These are phyloP conservation scores for Tylopilus sp. DNA, from an alignment of 768 basidiomycete genomes.

Conservation along the genomic window DNA sequence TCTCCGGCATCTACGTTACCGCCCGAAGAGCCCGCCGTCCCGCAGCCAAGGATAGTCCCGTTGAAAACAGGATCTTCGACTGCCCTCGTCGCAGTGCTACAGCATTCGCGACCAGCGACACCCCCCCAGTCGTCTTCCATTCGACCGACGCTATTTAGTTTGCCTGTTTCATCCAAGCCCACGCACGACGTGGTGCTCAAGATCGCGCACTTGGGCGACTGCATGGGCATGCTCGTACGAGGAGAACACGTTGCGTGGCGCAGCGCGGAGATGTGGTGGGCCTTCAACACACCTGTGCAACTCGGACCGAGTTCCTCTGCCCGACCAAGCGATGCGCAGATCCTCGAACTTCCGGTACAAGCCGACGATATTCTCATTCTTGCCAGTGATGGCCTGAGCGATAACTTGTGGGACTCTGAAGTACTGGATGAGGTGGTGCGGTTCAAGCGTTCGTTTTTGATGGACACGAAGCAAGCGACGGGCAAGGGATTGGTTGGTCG, in stretches of 20 bases:
- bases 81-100: conserved; percentile 61
- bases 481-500: conserved; percentile 37
- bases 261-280: conserved; percentile 93
- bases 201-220: conserved; percentile 85
- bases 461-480: conserved; percentile 13
- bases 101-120: conserved; percentile 34
- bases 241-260: conserved; percentile 79
- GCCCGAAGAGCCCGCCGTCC: conserved; percentile 14
- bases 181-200: conserved; percentile 60
- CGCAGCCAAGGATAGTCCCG: conserved; percentile 30
- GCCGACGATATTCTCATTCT: conserved; percentile 77
- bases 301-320: conserved; percentile 62
- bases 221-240: conserved; percentile 83
- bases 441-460: conserved; percentile 43
- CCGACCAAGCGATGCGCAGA: conserved; percentile 63
- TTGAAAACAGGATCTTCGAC: conserved; percentile 64
- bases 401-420: conserved; percentile 89
- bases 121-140: conserved; percentile 15
- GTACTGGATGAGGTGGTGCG: conserved; percentile 76
- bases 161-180: conserved; percentile 29
- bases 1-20: conserved; percentile 3
- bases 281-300: conserved; percentile 64
- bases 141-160: conserved; percentile 17
- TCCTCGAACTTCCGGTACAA: conserved; percentile 65
- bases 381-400: conserved; percentile 76